Conservation (phyloP, 306 rosid species). For the Herpetospermum pedunculosum region DNA sequence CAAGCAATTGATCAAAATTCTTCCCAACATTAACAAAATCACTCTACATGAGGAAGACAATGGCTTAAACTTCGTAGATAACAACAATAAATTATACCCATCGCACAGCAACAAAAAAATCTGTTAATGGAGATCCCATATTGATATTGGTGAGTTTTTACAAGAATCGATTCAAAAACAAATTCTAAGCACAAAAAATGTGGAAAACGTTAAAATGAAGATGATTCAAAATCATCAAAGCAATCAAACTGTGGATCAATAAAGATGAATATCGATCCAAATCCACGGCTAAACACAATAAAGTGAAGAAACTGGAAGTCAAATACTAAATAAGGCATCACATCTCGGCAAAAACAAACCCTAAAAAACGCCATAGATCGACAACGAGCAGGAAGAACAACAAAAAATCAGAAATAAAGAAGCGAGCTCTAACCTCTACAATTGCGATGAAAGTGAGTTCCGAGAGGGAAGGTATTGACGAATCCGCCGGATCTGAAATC, state of each 20-base stretch:
- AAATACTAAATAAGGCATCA: not conserved
- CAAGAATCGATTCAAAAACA: not conserved
- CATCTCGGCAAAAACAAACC: not conserved
- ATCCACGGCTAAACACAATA: not conserved
- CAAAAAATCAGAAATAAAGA: not conserved
- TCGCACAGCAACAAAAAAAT: not conserved
- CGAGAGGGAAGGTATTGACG: not conserved
- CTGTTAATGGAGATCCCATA: not conserved
- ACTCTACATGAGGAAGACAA: not conserved
- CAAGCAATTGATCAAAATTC: not conserved
- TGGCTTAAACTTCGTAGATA: not conserved
- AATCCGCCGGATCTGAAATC: slow-evolving; percentile 20
- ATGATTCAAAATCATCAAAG: not conserved
- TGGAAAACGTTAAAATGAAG: no score
- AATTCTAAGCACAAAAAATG: not conserved
- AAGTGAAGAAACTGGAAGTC: not conserved
- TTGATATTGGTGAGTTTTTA: not conserved
- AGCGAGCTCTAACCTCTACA: slow-evolving; percentile 23
- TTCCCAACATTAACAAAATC: not conserved
- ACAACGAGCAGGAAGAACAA: not conserved
- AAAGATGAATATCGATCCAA: not conserved
- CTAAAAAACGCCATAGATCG: not conserved
- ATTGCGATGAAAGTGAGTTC: slow-evolving; percentile 8
- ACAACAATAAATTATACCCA: not conserved
- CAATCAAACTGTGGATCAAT: not conserved